Percentiles rank a stretch among this genome's conserved stretches.
These are phyloP conservation scores for Penicillium daleae DNA, from an alignment of 495 filamentous ascomycete species.

Conservation along the genomic window DNA sequence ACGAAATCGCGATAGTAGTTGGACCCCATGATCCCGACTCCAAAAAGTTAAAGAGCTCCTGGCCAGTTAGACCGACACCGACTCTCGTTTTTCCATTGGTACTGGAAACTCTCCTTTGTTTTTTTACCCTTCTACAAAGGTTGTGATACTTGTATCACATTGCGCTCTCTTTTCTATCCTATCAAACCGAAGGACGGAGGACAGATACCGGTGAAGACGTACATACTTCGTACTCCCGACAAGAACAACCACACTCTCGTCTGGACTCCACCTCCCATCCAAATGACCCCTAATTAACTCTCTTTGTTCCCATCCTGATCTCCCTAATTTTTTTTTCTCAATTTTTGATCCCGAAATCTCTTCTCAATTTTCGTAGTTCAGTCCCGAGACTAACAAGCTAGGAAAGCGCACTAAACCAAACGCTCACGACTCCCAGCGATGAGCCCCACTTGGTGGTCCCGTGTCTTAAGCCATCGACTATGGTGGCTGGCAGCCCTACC, in stretches of 20 bases:
- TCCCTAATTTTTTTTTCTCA: not conserved
- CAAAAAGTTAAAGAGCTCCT: not conserved
- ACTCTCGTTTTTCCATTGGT: not conserved
- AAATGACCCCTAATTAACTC: constrained; percentile 33
- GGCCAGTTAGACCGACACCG: not conserved
- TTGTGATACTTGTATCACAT: constrained; percentile 26
- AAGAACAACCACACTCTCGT: not conserved
- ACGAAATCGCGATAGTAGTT: not conserved
- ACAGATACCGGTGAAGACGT: not conserved
- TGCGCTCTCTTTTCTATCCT: not conserved
- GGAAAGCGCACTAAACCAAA: not conserved
- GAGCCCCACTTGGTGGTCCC: constrained; percentile 28
- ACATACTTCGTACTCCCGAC: not conserved
- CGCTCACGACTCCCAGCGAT: constrained; percentile 1
- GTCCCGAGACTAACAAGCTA: constrained; percentile 17
- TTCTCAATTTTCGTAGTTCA: constrained; percentile 3
- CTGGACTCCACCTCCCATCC: not conserved
- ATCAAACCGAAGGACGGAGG: not conserved
- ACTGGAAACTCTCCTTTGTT: constrained; percentile 3
- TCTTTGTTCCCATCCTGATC: constrained; percentile 9
- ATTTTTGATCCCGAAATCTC: not conserved
- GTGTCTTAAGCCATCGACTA: constrained; percentile 27
- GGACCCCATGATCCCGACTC: constrained; percentile 24
- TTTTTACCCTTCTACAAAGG: constrained; percentile 9
- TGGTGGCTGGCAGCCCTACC: constrained; percentile 23